Evolutionary conservation across 805 yeast genomes (phyloP).

Genomic region (Vanderwaltozyma verrucispora): DNA sequence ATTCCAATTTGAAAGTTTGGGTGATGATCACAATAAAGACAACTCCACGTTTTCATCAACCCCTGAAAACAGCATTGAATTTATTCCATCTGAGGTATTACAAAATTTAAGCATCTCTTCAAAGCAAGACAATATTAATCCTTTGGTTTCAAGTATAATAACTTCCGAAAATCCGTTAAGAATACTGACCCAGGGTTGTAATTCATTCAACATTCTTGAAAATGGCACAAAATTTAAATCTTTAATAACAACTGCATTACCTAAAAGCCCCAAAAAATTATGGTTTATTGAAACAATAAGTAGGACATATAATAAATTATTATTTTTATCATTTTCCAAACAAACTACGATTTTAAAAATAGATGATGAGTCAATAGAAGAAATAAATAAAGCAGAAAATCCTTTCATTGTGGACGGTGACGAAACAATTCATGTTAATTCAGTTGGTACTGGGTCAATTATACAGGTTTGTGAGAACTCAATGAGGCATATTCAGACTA

Average conservation of each 20-base stretch:
- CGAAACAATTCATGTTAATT: conserved; percentile 58
- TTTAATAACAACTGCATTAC: conserved; percentile 67
- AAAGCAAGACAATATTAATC: conserved; percentile 36
- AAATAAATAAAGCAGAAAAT: conserved; percentile 56
- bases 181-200: conserved; percentile 23
- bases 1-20: conserved; percentile 74
- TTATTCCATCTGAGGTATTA: conserved; percentile 29
- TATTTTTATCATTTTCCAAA: conserved; percentile 17
- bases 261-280: conserved; percentile 49
- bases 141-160: conserved; percentile 38
- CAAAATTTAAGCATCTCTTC: conserved; percentile 54
- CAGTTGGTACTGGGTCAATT: conserved; percentile 51
- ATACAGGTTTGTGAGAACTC: conserved; percentile 70
- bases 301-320: conserved; percentile 15
- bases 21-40: conserved; percentile 40
- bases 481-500: conserved; percentile 42
- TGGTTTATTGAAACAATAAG: conserved; percentile 48
- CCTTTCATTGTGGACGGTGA: conserved; percentile 47
- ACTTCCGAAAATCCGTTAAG: conserved; percentile 18
- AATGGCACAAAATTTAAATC: conserved; percentile 51
- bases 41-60: conserved; percentile 23
- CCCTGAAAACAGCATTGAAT: conserved; percentile 24
- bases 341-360: conserved; percentile 18
- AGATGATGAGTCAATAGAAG: conserved; percentile 48
- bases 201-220: conserved; percentile 36